These are phyloP conservation scores for Rubus idaeus DNA, from an alignment of 306 rosid genomes.

Conservation along the genomic window DNA sequence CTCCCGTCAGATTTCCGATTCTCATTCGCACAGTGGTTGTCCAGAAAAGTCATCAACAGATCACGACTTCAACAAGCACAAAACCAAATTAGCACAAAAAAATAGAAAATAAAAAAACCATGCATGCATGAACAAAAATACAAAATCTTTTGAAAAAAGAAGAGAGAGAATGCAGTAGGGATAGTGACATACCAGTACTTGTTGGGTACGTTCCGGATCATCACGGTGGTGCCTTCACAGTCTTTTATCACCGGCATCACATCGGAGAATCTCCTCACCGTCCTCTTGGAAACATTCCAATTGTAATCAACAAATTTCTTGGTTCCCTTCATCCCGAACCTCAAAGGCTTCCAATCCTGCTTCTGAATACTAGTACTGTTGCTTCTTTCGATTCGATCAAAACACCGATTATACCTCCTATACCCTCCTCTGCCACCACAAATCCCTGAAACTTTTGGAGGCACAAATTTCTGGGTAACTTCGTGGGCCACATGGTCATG, in stretches of 20 bases:
- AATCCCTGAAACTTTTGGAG: not conserved
- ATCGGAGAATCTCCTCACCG: not conserved
- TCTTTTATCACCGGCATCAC: conserved; percentile 1
- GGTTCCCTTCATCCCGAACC: not conserved
- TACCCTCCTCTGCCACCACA: not conserved
- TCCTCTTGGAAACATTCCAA: not conserved
- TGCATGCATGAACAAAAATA: no score
- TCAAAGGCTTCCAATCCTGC: not conserved
- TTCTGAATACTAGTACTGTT: not conserved
- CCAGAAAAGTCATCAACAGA: conserved; percentile 42
- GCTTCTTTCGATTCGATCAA: not conserved
- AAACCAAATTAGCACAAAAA: not conserved
- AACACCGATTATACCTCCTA: not conserved
- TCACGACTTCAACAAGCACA: conserved; percentile 33
- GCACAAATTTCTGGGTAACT: not conserved
- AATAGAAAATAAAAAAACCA: not conserved
- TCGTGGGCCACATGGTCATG: not conserved
- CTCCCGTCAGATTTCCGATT: conserved; percentile 5
- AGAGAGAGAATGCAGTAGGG: no score
- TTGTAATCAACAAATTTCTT: not conserved
- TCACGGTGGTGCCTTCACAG: conserved; percentile 37
- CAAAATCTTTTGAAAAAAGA: not conserved
- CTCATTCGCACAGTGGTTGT: conserved; percentile 37
- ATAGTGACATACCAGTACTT: conserved; percentile 48
- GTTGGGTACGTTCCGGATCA: conserved; percentile 59